These are phyloP conservation scores for Alloteropsis angusta DNA, from an alignment of 202 grass and related monocot genomes.

Conservation along the genomic window DNA sequence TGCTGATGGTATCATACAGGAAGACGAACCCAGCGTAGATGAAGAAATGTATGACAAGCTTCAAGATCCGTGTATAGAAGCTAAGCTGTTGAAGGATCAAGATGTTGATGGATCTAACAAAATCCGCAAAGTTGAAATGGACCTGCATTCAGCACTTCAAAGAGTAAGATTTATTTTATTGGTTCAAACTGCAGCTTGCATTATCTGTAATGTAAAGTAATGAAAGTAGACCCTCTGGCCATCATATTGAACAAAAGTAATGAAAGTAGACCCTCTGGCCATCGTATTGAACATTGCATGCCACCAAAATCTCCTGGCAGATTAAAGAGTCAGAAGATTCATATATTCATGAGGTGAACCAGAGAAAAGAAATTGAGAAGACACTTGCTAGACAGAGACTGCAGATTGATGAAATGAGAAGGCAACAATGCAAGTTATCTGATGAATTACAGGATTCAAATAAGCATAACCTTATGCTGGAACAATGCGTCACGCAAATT, in stretches of 20 bases:
- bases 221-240: not conserved
- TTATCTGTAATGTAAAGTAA: not conserved
- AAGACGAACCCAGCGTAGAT: slow-evolving; percentile 24
- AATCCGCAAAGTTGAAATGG: slow-evolving; percentile 33
- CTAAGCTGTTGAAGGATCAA: slow-evolving; percentile 34
- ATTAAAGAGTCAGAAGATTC: slow-evolving; percentile 29
- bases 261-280: not conserved
- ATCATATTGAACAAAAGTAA: not conserved
- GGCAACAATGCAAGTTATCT: slow-evolving; percentile 1
- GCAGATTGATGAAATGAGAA: slow-evolving; percentile 35
- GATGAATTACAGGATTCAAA: slow-evolving; percentile 30
- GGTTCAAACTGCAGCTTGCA: not conserved
- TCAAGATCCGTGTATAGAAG: slow-evolving; percentile 42
- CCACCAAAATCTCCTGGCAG: slow-evolving; percentile 7
- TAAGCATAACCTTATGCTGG: slow-evolving; percentile 26
- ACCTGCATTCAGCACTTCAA: slow-evolving; percentile 41
- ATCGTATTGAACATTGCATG: not conserved
- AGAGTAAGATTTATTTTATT: slow-evolving; percentile 37
- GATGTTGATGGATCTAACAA: slow-evolving; percentile 37
- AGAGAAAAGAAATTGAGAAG: slow-evolving; percentile 38
- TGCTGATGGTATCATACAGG: slow-evolving; percentile 21
- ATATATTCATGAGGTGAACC: slow-evolving; percentile 36
- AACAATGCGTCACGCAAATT: slow-evolving; percentile 32
- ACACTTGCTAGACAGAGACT: slow-evolving; percentile 25
- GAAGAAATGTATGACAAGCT: slow-evolving; percentile 29